Evolutionary conservation across 805 yeast genomes (phyloP).

Genomic region (Barnettozyma californica): DNA sequence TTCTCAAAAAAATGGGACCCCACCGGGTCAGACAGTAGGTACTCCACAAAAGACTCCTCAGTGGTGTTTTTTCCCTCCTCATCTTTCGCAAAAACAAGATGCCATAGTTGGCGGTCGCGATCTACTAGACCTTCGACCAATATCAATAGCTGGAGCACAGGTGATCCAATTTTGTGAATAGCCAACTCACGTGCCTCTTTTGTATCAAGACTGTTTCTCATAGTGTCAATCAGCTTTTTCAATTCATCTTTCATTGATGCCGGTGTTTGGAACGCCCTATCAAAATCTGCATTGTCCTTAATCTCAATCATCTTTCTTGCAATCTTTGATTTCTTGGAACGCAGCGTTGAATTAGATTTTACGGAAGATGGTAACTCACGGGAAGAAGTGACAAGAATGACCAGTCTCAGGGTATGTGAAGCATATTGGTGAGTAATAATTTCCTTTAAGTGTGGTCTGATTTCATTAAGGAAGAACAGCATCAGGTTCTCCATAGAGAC

Average conservation of each 20-base stretch:
- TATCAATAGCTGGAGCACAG: constrained; percentile 73
- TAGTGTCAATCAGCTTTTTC: constrained; percentile 38
- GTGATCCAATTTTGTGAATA: constrained; percentile 78
- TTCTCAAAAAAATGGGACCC: constrained; percentile 90
- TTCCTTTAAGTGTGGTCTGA: constrained; percentile 50
- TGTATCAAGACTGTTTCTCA: constrained; percentile 33
- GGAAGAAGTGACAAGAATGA: constrained; percentile 70
- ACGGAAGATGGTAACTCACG: constrained; percentile 71
- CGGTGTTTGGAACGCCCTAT: constrained; percentile 65
- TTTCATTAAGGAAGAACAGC: constrained; percentile 58
- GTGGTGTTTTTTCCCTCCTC: constrained; percentile 46
- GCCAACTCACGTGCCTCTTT: constrained; percentile 65
- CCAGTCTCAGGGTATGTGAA: constrained; percentile 76
- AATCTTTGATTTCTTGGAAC: constrained; percentile 79
- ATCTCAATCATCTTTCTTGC: constrained; percentile 93
- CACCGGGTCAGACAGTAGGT: constrained; percentile 77
- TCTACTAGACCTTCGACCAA: constrained; percentile 79
- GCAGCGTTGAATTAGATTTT: constrained; percentile 60
- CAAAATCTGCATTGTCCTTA: constrained; percentile 68
- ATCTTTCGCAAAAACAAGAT: constrained; percentile 48
- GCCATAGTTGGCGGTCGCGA: constrained; percentile 68
- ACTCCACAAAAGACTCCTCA: constrained; percentile 80
- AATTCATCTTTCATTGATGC: constrained; percentile 59
- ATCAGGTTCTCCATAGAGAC: constrained; percentile 65
- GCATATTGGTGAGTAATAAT: constrained; percentile 78